Base-by-base conservation (phyloP, 2,329 filamentous ascomycete genomes). In the Penicillium sp. region DNA sequence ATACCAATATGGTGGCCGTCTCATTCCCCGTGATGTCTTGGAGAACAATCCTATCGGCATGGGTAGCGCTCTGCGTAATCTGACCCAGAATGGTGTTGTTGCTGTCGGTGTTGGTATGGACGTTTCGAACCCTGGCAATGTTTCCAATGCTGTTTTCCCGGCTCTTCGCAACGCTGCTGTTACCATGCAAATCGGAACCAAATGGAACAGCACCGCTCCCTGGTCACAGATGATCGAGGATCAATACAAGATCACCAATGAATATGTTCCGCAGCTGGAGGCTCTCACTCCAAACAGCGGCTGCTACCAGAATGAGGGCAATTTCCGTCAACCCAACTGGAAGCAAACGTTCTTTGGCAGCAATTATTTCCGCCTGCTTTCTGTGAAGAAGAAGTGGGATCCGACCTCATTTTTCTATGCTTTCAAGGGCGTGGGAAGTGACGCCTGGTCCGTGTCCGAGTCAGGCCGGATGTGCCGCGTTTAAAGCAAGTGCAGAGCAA, bases 351-450 rank as follows among this genome's bases (percentile, higher is more conserved):
- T 78, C 59, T 79, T 75, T 56, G 76, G 77, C 5, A 54, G 49
- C 3, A 79, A 77, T 55, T 79, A 78, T 46, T 56, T 56, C 1
- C 64, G 55, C 2, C 63, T 78, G 21, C 59, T 68, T 4, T 8
- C 56, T 7, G 64, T 79, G 24, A 79, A 79, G 69, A 56, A 64
- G 9, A 72, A 74, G 50, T 78, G 73, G 58, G 77, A 79, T 56
- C 76, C 76, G 5, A 37, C 68, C 0, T 66, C 68, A 36, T 59
- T 77, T 43, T 77, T 78, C 59, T 78, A 76, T 31, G 73, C 69
- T 2, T 55, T 69, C 14, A 75, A 72, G 56, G 73, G 67, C 3
- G 75, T 77, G 0, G 73, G 73, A 2, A 72, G 67, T 44, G 75
- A 76, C 40, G 65, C 61, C 29, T 76, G 74, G 71, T 58, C 55